Base-by-base conservation (phyloP, 441 rosid species). In the Omphalea diandra region DNA sequence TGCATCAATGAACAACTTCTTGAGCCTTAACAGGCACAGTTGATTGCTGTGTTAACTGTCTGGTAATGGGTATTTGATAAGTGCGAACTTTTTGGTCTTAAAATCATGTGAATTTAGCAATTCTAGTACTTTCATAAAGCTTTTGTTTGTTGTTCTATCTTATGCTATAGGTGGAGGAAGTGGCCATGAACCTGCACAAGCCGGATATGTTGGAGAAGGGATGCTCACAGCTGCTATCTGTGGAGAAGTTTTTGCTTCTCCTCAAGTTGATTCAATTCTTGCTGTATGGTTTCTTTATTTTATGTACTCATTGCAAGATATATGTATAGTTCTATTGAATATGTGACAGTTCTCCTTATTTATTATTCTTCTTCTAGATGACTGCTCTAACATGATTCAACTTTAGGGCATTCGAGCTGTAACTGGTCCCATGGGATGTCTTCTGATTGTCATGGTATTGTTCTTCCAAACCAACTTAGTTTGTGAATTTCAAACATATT, bases 131-230 rank as follows among this genome's bases (percentile, higher is more conserved):
- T 18, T 40, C 22, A 9, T 46, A 18, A 38, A 11, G 22, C 32
- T 33, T 54, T 40, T 64, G 24, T 69, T 64, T 49, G 44, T 20
- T 52, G 52, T 32, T 71, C 20, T 53, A 35, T 58, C 62, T 44
- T 60, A 27, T 70, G 47, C 71, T 75, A 44, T 65, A 95, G 99
- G 99, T 52, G 98, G 99, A 62, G 99, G 99, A 67, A 95, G 99
- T 67, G 99, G 99, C 44, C 99, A 95, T 83, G 99, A 95, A 70
- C 98, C 99, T 71, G 97, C 99, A 53, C 93, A 90, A 50, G 87
- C 99, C 84, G 99, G 99, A 33, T 95, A 81, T 83, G 99, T 95
- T 32, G 99, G 99, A 78, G 97, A 95, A 84, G 99, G 99, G 73
- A 92, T 95, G 99, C 92, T 95, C 46, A 92, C 98, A 24, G 99